Evolutionary conservation across 202 grass and related monocot species (phyloP).

Genomic region (Bolboschoenoplectus hybrid): DNA sequence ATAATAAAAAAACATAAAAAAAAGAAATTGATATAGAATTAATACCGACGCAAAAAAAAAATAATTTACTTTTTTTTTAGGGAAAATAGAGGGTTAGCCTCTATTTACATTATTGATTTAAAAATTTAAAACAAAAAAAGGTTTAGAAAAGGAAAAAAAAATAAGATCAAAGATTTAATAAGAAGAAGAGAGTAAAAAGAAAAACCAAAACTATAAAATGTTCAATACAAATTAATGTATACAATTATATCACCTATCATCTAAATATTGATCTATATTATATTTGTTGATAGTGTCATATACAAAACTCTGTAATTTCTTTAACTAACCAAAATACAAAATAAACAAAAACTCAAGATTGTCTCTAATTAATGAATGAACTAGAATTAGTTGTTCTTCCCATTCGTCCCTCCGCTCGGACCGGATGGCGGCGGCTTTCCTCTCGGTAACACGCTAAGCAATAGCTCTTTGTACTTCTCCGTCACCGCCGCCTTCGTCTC

Average conservation of each 20-base stretch:
- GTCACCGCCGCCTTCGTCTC: neutral
- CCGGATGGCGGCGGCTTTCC: constrained; percentile 38
- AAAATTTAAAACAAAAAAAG: too few species aligned
- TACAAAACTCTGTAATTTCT: neutral
- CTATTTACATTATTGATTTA: neutral
- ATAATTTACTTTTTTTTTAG: neutral
- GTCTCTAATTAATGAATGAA: neutral
- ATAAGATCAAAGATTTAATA: neutral
- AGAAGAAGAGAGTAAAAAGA: neutral
- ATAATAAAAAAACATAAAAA: neutral
- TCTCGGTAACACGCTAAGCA: constrained; percentile 49
- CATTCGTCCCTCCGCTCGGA: constrained; percentile 55
- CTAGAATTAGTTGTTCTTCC: constrained; percentile 38
- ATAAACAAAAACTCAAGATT: neutral
- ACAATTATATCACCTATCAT: constrained; percentile 12
- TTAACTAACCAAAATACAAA: neutral
- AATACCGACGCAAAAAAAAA: neutral
- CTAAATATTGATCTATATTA: neutral
- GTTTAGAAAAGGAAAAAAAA: neutral
- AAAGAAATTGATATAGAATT: neutral
- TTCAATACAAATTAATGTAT: neutral
- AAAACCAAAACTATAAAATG: neutral
- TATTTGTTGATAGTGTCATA: neutral
- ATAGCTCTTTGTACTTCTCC: constrained; percentile 33
- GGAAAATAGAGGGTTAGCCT: neutral